These are phyloP conservation scores for Oryza punctata DNA, from an alignment of 176 grass and related monocot genomes.

Conservation along the genomic window DNA sequence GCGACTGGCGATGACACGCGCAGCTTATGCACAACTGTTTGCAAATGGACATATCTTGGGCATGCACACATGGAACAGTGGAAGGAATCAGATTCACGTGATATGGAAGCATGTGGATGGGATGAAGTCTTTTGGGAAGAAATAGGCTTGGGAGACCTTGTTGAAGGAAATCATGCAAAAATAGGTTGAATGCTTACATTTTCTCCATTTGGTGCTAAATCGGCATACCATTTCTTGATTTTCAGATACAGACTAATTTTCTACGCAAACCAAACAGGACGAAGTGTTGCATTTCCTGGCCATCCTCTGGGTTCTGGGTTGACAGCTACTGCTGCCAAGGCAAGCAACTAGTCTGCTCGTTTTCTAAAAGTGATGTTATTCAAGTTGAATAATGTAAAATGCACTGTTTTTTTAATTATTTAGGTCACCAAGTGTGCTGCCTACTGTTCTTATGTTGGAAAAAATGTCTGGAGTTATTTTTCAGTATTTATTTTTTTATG, in stretches of 20 bases:
- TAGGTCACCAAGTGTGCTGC: slow-evolving; percentile 4
- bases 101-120: slow-evolving; percentile 96
- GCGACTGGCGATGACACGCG: slow-evolving; percentile 94
- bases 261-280: slow-evolving; percentile 59
- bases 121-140: slow-evolving; percentile 96
- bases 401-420: not conserved
- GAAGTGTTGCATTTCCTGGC: slow-evolving; percentile 94
- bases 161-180: slow-evolving; percentile 81
- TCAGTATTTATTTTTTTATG: not conserved
- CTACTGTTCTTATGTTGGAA: slow-evolving; percentile 27
- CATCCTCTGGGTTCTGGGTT: slow-evolving; percentile 97
- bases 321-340: slow-evolving; percentile 83
- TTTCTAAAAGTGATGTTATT: slow-evolving; percentile 3
- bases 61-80: slow-evolving; percentile 81
- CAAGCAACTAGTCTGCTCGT: slow-evolving; percentile 49
- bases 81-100: slow-evolving; percentile 67
- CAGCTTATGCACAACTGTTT: slow-evolving; percentile 95
- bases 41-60: slow-evolving; percentile 95
- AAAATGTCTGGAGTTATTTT: not conserved
- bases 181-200: slow-evolving; percentile 59
- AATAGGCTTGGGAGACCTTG: slow-evolving; percentile 85
- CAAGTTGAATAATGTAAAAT: slow-evolving; percentile 24
- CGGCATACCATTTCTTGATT: slow-evolving; percentile 7
- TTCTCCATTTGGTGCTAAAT: slow-evolving; percentile 11
- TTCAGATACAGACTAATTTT: slow-evolving; percentile 21